Evolutionary conservation across 1,139 yeast species (phyloP).

Genomic region (Taphrina wiesneri): DNA sequence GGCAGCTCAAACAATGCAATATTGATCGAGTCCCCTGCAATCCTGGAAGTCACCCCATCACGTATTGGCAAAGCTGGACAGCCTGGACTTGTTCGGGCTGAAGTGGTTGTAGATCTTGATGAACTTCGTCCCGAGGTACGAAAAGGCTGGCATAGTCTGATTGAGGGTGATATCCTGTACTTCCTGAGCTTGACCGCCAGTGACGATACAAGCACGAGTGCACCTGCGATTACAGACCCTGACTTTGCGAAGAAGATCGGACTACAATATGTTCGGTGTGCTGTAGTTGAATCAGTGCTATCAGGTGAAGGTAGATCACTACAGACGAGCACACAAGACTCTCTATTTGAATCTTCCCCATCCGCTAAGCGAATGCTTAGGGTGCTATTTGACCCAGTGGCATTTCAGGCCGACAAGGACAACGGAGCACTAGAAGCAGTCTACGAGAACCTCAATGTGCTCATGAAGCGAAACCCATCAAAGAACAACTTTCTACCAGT

Average conservation of each 20-base stretch:
- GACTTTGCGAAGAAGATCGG: conserved; percentile 39
- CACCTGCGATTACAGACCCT: conserved; percentile 24
- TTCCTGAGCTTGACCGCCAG: conserved; percentile 42
- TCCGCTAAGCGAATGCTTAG: conserved; percentile 30
- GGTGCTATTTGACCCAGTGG: conserved; percentile 29
- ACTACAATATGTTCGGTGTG: conserved; percentile 42
- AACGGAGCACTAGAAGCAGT: conserved; percentile 9
- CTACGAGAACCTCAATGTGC: conserved; percentile 5
- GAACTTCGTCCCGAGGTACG: conserved; percentile 36
- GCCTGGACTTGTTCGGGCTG: conserved; percentile 42
- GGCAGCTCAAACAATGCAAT: conserved; percentile 47
- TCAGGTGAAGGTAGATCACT: conserved; percentile 39
- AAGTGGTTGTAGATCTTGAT: conserved; percentile 43
- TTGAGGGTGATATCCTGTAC: conserved; percentile 44
- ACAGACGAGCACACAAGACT: background rate
- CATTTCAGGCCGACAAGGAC: conserved; percentile 12
- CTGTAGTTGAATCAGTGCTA: conserved; percentile 41
- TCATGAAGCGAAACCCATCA: background rate
- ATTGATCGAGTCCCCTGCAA: conserved; percentile 40
- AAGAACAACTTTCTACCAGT: background rate
- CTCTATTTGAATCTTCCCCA: conserved; percentile 7
- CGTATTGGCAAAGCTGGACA: conserved; percentile 40
- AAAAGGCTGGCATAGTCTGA: conserved; percentile 46
- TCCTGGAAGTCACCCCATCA: conserved; percentile 43
- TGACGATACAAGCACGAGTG: conserved; percentile 33